A percentile compares a stretch with the other conserved stretches of the same genome.
phyloP scores from a whole-genome alignment of 78 protist genomes.

The Dictyostelium capitatum region DNA sequence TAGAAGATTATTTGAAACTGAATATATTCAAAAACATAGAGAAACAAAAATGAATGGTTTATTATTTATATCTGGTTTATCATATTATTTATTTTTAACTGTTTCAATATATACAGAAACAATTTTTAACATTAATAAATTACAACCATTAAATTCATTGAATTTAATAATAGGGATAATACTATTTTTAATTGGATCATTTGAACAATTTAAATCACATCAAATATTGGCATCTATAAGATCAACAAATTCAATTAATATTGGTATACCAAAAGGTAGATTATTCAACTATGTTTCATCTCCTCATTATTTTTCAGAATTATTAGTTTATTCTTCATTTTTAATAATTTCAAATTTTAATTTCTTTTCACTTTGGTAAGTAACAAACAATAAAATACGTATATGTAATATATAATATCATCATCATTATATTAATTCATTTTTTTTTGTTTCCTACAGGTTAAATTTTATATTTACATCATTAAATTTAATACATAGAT shows the following conservation, averaged over 20 bases:
- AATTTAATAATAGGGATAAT: not conserved
- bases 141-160: not conserved
- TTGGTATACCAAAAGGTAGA: conserved; percentile 13
- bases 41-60: conserved; percentile 1
- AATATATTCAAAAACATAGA: conserved; percentile 30
- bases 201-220: conserved; percentile 27
- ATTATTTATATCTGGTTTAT: conserved; percentile 31
- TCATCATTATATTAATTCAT: too few species aligned
- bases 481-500: conserved; percentile 26
- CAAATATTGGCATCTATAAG: conserved; percentile 8
- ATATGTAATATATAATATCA: too few species aligned
- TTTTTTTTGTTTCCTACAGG: not conserved
- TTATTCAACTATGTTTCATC: conserved; percentile 13
- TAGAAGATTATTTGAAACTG: conserved; percentile 43
- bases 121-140: not conserved
- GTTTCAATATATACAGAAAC: not conserved
- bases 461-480: conserved; percentile 13
- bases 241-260: not conserved
- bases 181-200: not conserved
- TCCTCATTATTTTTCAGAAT: conserved; percentile 42
- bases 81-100: conserved; percentile 35
- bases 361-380: not conserved
- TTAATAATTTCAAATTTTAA: not conserved
- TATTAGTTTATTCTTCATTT: conserved; percentile 38
- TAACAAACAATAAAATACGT: too few species aligned